Evolutionary conservation across 1,139 yeast genomes (phyloP), one percentile per base, ranked within the genome.

Genomic region (Candida sojae): DNA sequence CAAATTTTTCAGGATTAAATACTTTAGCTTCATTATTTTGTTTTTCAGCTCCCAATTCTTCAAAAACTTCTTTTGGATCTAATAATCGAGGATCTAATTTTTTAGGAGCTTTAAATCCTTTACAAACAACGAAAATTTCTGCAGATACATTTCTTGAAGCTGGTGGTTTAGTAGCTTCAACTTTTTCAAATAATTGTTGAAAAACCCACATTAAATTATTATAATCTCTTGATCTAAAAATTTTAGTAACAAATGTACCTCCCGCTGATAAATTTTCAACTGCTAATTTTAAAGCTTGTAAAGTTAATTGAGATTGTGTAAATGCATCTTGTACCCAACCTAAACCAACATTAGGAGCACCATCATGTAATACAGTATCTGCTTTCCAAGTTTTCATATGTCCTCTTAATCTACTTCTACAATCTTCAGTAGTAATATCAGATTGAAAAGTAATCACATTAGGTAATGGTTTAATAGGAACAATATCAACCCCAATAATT

Each of bases 301-400:
- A 75, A 32, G 96, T 95, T 61, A 93, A 82, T 66, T 93, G 98
- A 21, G 97, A 90, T 73, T 93, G 99, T 2, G 98, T 90, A 71
- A 89, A 95, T 1, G 99, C 99, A 82, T 93, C 99, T 68, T 95
- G 99, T 30, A 89, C 93, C 99, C 99, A 95, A 25, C 97, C 96
- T 62, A 92, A 79, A 85, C 99, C 99, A 57, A 93, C 99, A 64
- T 93, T 95, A 28, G 99, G 99, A 28, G 99, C 99, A 84, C 99
- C 99, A 79, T 93, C 99, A 71, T 93, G 99, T 64, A 95, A 74
- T 25, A 93, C 98, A 0, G 97, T 89, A 63, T 95, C 98, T 1
- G 99, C 99, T 63, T 95, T 93, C 97, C 98, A 93, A 0, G 99
- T 92, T 68, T 93, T 93, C 88, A 95, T 86, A 65, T 92, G 93